Evolutionary conservation across 169 alveolate species (phyloP).

Genomic region (Plasmodium chabaudi): DNA sequence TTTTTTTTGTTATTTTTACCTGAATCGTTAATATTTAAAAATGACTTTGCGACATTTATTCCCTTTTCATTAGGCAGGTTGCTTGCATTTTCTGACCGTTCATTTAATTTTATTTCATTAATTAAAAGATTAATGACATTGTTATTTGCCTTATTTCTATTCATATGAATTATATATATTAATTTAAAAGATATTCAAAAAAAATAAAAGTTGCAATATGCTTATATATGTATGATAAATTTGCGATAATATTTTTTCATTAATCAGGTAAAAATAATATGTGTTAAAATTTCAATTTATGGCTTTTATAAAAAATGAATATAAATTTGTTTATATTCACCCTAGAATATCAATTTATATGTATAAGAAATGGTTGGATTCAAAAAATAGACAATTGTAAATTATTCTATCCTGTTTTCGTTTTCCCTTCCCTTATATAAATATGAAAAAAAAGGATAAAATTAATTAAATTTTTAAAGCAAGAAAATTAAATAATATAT

Average conservation of each 20-base stretch:
- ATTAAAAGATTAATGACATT: conserved; percentile 59
- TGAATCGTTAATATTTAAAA: conserved; percentile 59
- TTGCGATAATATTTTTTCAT: neutral
- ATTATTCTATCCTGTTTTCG: no score
- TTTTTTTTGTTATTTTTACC: conserved; percentile 29
- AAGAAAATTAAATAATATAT: no score
- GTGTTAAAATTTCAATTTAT: neutral
- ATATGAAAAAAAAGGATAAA: no score
- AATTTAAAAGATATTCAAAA: neutral
- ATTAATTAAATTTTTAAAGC: no score
- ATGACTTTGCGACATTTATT: conserved; percentile 66
- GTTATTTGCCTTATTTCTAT: conserved; percentile 43
- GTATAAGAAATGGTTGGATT: no score
- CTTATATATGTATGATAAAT: neutral
- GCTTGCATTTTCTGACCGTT: conserved; percentile 34
- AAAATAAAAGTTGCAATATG: conserved; percentile 1
- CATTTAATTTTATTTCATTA: conserved; percentile 67
- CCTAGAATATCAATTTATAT: no score
- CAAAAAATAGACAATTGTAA: no score
- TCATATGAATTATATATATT: conserved; percentile 36
- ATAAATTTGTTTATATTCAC: neutral
- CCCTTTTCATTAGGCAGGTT: conserved; percentile 55
- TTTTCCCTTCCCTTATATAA: no score
- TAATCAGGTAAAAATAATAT: neutral
- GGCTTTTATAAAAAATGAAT: neutral